These are phyloP conservation scores for Gliomastix tumulicola DNA, from an alignment of 2,329 filamentous ascomycete genomes.

Conservation along the genomic window DNA sequence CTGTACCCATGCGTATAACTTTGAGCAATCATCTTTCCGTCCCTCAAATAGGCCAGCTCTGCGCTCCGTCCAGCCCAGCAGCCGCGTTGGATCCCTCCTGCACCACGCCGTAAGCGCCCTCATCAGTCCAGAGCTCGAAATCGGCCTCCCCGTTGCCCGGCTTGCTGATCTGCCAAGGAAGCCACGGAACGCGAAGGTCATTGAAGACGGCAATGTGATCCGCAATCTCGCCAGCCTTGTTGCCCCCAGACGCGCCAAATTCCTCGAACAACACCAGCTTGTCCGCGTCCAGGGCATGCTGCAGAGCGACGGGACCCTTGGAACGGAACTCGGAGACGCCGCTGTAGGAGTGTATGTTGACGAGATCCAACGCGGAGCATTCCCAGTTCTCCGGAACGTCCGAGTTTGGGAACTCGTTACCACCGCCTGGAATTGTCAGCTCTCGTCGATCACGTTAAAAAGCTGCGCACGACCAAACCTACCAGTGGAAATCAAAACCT, in stretches of 20 bases:
- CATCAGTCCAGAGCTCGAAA: slow-evolving; percentile 4
- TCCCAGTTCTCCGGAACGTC: slow-evolving; percentile 3
- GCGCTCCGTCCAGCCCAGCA: background rate
- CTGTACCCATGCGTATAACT: no score
- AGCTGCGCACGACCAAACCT: no score
- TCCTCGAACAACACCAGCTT: slow-evolving; percentile 3
- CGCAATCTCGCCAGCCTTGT: slow-evolving; percentile 1
- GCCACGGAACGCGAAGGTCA: slow-evolving; percentile 3
- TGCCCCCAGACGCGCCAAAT: slow-evolving; percentile 2
- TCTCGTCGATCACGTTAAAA: background rate
- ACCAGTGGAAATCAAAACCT: slow-evolving; percentile 2
- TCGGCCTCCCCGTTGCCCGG: slow-evolving; percentile 3
- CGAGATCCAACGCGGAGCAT: slow-evolving; percentile 1
- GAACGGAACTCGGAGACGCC: slow-evolving; percentile 2
- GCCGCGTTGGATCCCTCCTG: background rate
- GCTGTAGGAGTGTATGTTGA: slow-evolving; percentile 3
- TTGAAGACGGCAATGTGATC: slow-evolving; percentile 1
- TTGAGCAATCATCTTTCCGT: background rate
- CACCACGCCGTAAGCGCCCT: slow-evolving; percentile 1
- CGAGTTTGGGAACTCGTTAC: slow-evolving; percentile 3
- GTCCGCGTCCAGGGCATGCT: slow-evolving; percentile 1
- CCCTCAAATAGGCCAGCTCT: background rate
- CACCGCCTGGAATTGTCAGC: background rate
- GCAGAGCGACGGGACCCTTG: slow-evolving; percentile 1
- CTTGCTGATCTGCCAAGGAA: slow-evolving; percentile 4